Conservation (phyloP, 257 asterid species). For the Jasminum sambac region DNA sequence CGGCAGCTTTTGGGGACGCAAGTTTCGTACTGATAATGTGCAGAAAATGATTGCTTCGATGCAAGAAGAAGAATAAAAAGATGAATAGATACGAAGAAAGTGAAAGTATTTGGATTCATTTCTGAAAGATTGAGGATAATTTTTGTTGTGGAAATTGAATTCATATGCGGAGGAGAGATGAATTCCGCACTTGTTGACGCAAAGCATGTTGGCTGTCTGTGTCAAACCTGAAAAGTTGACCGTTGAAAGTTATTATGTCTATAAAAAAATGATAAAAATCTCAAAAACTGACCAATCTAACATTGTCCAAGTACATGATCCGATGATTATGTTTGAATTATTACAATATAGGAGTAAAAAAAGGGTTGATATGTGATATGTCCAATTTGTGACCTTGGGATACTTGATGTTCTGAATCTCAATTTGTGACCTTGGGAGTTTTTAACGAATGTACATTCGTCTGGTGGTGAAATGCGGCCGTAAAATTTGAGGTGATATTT, state of each 20-base stretch:
- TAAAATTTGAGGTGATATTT: too few relatives aligned
- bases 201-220: constrained; percentile 21
- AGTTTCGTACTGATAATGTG: constrained; percentile 39
- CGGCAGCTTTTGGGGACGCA: constrained; percentile 43
- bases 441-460: too few relatives aligned
- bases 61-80: constrained; percentile 37
- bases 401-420: too few relatives aligned
- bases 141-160: background rate
- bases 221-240: constrained; percentile 36
- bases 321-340: constrained; percentile 19
- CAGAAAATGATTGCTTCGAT: constrained; percentile 30
- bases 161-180: constrained; percentile 12
- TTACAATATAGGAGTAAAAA: too few relatives aligned
- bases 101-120: constrained; percentile 28
- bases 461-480: too few relatives aligned
- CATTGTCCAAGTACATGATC: too few relatives aligned
- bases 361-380: too few relatives aligned
- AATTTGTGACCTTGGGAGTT: too few relatives aligned
- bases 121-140: constrained; percentile 15
- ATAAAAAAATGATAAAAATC: constrained; percentile 1
- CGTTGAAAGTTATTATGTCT: constrained; percentile 11
- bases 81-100: constrained; percentile 12
- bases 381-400: too few relatives aligned
- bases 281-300: too few relatives aligned
- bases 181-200: constrained; percentile 20